Evolutionary conservation across 208 protist genomes (phyloP), one percentile per base, ranked within the genome.

Genomic region (Leishmania arabica): DNA sequence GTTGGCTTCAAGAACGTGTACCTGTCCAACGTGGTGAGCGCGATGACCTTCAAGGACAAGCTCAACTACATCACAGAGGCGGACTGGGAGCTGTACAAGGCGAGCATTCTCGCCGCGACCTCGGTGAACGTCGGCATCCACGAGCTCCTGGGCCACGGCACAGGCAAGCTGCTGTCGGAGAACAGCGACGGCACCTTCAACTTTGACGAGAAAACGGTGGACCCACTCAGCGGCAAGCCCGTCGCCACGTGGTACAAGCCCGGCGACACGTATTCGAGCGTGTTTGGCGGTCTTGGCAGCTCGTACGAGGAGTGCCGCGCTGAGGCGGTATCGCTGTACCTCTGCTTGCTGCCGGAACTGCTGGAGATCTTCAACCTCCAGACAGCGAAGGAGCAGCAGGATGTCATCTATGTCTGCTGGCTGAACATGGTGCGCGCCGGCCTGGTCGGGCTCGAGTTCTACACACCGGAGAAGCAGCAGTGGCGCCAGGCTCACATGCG

Each of bases 1-100:
- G 68, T 93, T 40, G 97, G 97, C 70, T 99, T 99, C 88, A 99
- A 99, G 91, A 99, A 99, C 75, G 97, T 99, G 34, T 95, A 91
- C 76, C 87, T 99, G 45, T 86, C 90, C 42, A 99, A 99, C 83
- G 95, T 98, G 27, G 88, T 98, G 21, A 85, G 76, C 37, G 91
- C 91, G 31, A 76, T 89, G 49, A 92, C 87, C 64, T 89, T 89
- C 69, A 89, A 90, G 34, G 91, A 97, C 45, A 88, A 94, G 82
- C 75, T 95, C 31, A 87, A 82, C 54, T 95, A 98, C 80, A 77
- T 99, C 54, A 82, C 84, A 2, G 89, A 94, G 0, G 84, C 81
- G 34, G 96, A 98, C 88, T 95, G 96, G 89, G 83, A 85, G 34
- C 15, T 95, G n/a, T 98, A 90, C 83, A 95, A 97, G 79, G 51